Evolutionary conservation across 75 land plant species (phyloP), one percentile per base, ranked within the genome.

Genomic region (Adiantum capillusveneris): DNA sequence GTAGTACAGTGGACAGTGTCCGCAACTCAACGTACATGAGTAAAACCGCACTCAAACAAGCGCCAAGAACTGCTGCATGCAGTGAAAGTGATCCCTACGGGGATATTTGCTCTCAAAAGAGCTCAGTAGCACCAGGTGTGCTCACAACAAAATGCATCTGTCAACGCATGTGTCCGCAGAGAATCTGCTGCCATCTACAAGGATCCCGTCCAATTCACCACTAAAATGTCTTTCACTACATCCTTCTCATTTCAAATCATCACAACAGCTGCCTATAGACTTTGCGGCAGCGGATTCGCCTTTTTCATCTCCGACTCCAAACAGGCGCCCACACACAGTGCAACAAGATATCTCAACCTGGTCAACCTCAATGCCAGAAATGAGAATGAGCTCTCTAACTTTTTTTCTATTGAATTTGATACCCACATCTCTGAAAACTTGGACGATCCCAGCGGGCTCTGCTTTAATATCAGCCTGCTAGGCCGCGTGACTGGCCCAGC

Each of bases 211-310:
- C 29, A 25, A 14, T 26, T 53, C 55, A 12, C 28, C 6, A 7
- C 25, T 5, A 14, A 18, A 2, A 12, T 24, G 28, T 53, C 55
- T 13, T 53, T 53, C 55, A 22, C 28, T 2, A 53, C 55, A 13
- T 53, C 28, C 55, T 53, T 53, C 55, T 19, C 55, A 13, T 53
- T 53, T 24, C 28, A 53, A 24, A 53, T 53, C 55, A 26, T 53
- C 25, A 26, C 55, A 13, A 53, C 25, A 7, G 28, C 28, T 1
- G 2, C 55, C 2, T 46, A 7, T 46, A 2, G 14, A 2, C 16
- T 24, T 26, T 22, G 12, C 12, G 55, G 55, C 29, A 53, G 55
- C 28, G 55, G 55, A 2, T 19, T 53, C 7, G 55, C 55, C 25
- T 53, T 53, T 27, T 53, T 53, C 28, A 24, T 53, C 9, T 53